phyloP scores from a whole-genome alignment of 306 rosid genomes.

The Quercus alba region DNA sequence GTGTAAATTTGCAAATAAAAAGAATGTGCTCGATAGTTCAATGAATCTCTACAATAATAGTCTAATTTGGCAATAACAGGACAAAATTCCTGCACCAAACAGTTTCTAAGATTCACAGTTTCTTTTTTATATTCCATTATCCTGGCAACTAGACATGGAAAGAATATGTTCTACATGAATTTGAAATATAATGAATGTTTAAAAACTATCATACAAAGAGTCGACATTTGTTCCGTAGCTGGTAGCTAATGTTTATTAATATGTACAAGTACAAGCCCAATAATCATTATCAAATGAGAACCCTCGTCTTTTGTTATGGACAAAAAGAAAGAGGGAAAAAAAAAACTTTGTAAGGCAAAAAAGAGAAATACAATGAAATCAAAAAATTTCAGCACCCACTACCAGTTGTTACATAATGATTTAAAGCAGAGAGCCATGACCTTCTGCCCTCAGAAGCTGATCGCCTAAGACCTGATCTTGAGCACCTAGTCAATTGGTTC shows the following conservation, averaged over 20 bases:
- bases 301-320: neutral
- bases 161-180: neutral
- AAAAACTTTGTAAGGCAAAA: constrained; percentile 5
- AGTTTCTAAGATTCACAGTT: neutral
- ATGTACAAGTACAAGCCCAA: constrained; percentile 28
- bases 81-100: neutral
- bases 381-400: constrained; percentile 47
- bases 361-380: neutral
- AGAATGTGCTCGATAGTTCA: neutral
- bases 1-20: too few relatives aligned
- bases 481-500: constrained; percentile 45
- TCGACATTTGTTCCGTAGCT: neutral
- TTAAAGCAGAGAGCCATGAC: constrained; percentile 76
- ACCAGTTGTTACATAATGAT: constrained; percentile 61
- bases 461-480: constrained; percentile 51
- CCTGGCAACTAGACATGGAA: neutral
- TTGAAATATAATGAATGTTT: neutral
- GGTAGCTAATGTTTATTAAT: constrained; percentile 1
- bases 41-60: neutral
- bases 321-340: neutral
- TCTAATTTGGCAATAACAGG: neutral
- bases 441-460: constrained; percentile 57
- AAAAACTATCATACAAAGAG: neutral
- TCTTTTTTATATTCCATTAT: neutral
- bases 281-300: constrained; percentile 2